A percentile compares a stretch with the other conserved stretches of the same genome.
Conservation (phyloP, 768 basidiomycete species). For the Porphyrellus cyaneotinctus region DNA sequence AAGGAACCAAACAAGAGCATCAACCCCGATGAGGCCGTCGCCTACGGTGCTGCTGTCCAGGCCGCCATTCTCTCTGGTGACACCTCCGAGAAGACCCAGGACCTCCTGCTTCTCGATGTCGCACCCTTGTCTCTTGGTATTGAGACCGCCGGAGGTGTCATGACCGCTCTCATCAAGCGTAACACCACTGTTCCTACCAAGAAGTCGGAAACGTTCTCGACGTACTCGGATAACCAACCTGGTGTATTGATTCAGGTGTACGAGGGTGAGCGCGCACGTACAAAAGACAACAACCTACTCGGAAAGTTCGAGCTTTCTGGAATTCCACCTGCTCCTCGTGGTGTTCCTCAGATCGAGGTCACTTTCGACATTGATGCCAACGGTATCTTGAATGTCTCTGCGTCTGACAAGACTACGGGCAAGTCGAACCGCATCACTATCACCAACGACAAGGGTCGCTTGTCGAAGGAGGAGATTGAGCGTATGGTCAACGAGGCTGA, state of each 20-base stretch:
- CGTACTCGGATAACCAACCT: conserved; percentile 97
- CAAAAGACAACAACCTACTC: conserved; percentile 97
- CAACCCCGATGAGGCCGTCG: conserved; percentile 99
- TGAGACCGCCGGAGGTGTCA: conserved; percentile 98
- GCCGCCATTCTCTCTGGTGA: conserved; percentile 97
- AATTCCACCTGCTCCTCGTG: conserved; percentile 94
- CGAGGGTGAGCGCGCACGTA: conserved; percentile 97
- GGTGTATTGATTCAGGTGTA: conserved; percentile 98
- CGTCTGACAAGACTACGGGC: conserved; percentile 93
- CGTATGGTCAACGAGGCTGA: conserved; percentile 96
- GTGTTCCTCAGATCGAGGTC: conserved; percentile 96
- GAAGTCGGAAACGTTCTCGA: conserved; percentile 98
- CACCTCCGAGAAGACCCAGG: conserved; percentile 97
- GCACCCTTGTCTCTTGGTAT: conserved; percentile 89
- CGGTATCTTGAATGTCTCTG: conserved; percentile 94
- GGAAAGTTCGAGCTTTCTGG: conserved; percentile 98
- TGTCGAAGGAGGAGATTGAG: conserved; percentile 97
- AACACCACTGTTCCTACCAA: conserved; percentile 99
- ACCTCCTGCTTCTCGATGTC: conserved; percentile 93
- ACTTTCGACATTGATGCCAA: conserved; percentile 98
- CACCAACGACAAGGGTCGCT: conserved; percentile 94
- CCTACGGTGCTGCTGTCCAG: conserved; percentile 98
- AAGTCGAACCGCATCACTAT: conserved; percentile 94
- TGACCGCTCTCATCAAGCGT: conserved; percentile 97
- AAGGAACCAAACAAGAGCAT: conserved; percentile 99